These are phyloP conservation scores for Fomitopsis betulina DNA, from an alignment of 1,284 basidiomycete genomes.

Conservation along the genomic window DNA sequence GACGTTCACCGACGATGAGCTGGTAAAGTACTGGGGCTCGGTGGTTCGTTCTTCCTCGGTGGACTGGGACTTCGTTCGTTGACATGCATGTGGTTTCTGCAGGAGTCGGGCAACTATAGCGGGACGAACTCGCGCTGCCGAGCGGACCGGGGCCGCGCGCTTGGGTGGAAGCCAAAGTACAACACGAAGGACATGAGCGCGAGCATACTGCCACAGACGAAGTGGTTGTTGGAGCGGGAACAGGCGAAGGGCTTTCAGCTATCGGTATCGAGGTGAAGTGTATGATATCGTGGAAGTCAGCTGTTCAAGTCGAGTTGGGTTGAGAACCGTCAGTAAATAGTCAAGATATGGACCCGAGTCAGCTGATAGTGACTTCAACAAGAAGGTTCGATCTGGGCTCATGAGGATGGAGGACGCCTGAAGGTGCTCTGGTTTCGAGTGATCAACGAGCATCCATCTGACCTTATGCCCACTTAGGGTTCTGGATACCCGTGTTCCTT, in stretches of 20 bases:
- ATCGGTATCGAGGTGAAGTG: background rate
- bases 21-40: constrained; percentile 24
- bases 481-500: too few relatives aligned
- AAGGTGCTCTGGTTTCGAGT: too few relatives aligned
- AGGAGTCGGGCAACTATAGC: constrained; percentile 20
- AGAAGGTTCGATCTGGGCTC: too few relatives aligned
- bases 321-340: too few relatives aligned
- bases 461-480: too few relatives aligned
- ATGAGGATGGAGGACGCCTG: too few relatives aligned
- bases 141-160: constrained; percentile 32
- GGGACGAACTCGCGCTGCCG: constrained; percentile 39
- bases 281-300: too few relatives aligned
- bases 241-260: background rate
- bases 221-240: constrained; percentile 13
- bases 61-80: background rate
- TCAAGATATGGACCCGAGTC: too few relatives aligned
- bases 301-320: too few relatives aligned
- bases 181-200: constrained; percentile 29
- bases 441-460: too few relatives aligned
- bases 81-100: background rate
- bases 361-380: too few relatives aligned
- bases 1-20: constrained; percentile 29
- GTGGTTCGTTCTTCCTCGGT: constrained; percentile 7
- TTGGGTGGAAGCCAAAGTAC: constrained; percentile 37
- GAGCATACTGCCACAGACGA: constrained; percentile 28